phyloP scores from a whole-genome alignment of 2,329 filamentous ascomycete species.

The Clarireedia sp. region DNA sequence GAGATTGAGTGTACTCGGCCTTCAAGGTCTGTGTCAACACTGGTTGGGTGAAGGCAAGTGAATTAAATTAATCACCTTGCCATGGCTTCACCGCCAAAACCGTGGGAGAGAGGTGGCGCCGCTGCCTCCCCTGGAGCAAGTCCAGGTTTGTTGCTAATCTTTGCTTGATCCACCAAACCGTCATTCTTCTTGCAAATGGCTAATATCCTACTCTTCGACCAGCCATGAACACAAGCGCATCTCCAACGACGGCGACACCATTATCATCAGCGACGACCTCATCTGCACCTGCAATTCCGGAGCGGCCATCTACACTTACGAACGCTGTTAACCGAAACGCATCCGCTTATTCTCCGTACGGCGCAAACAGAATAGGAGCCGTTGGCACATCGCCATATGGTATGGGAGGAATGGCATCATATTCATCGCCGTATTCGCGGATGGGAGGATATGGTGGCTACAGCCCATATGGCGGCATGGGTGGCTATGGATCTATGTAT shows the following conservation, averaged over 20 bases:
- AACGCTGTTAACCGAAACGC: constrained; percentile 82
- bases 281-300: constrained; percentile 62
- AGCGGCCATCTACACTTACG: constrained; percentile 69
- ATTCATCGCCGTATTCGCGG: constrained; percentile 45
- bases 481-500: constrained; percentile 34
- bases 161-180: constrained; percentile 5
- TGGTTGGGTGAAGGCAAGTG: not conserved
- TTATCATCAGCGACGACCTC: constrained; percentile 33
- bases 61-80: constrained; percentile 16
- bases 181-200: constrained; percentile 4
- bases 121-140: constrained; percentile 22
- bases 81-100: constrained; percentile 85
- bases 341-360: constrained; percentile 65
- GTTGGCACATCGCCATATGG: constrained; percentile 33
- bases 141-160: constrained; percentile 22
- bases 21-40: not conserved
- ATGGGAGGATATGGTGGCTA: constrained; percentile 30
- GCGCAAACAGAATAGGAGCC: constrained; percentile 49
- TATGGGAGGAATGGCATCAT: constrained; percentile 27
- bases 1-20: not conserved
- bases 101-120: constrained; percentile 72
- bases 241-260: constrained; percentile 17
- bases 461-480: constrained; percentile 32
- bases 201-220: constrained; percentile 14
- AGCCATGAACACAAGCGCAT: constrained; percentile 28